A percentile compares a stretch with the other conserved stretches of the same genome.
Conservation (phyloP, 352 stramenopile genomes). For the Pythium pyrilobum region DNA sequence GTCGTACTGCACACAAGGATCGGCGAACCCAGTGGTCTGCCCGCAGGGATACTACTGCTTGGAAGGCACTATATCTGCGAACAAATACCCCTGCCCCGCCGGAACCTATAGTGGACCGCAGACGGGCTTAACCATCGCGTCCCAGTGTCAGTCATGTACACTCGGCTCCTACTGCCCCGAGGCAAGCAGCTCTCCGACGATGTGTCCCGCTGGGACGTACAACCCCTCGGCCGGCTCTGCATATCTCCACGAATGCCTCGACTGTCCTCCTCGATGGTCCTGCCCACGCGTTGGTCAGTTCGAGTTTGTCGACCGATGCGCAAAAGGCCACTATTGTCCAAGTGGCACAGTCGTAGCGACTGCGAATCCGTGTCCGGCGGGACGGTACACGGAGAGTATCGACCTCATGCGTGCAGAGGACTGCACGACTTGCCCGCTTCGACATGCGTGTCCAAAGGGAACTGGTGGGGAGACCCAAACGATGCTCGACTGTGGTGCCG, state of each 20-base stretch:
- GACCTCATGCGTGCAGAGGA: conserved; percentile 65
- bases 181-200: conserved; percentile 56
- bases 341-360: conserved; percentile 46
- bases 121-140: conserved; percentile 40
- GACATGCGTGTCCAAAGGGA: conserved; percentile 63
- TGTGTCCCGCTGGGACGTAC: conserved; percentile 72
- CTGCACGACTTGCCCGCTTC: conserved; percentile 73
- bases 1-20: conserved; percentile 58
- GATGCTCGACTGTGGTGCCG: conserved; percentile 63
- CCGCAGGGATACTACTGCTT: conserved; percentile 82
- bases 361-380: conserved; percentile 62
- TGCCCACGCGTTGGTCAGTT: conserved; percentile 66
- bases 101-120: conserved; percentile 78
- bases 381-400: conserved; percentile 61
- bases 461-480: conserved; percentile 64
- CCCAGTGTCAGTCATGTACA: conserved; percentile 50
- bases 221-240: conserved; percentile 49
- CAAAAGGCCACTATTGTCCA: conserved; percentile 70
- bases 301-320: conserved; percentile 55
- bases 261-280: conserved; percentile 66
- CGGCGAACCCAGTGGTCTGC: conserved; percentile 42
- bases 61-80: conserved; percentile 45
- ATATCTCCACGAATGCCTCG: conserved; percentile 49
- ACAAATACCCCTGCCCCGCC: conserved; percentile 82
- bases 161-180: conserved; percentile 83